Evolutionary conservation across 139 green algal species (phyloP).

Genomic region (Micractinium conductrix): DNA sequence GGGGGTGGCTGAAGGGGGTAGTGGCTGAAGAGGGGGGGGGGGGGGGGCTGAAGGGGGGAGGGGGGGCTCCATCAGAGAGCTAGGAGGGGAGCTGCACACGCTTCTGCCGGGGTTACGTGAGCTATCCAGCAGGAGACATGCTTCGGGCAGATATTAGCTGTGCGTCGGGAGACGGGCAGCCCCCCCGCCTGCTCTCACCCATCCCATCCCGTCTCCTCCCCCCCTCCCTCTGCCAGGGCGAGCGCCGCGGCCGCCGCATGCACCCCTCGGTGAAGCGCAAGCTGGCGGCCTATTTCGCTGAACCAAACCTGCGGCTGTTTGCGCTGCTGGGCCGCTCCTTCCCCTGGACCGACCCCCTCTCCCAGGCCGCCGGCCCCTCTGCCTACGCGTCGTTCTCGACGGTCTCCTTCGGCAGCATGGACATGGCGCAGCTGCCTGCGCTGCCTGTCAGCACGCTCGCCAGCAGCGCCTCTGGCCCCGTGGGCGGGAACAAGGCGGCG

Average conservation of each 20-base stretch:
- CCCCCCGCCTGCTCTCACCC: too few relatives aligned
- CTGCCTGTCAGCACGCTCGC: too few relatives aligned
- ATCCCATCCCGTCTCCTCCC: not conserved
- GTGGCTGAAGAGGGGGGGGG: not conserved
- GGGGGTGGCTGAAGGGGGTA: not conserved
- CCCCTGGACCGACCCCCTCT: conserved; percentile 32
- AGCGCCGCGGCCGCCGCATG: conserved; percentile 55
- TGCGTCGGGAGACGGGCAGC: too few relatives aligned
- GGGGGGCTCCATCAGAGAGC: not conserved
- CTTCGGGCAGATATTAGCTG: not conserved
- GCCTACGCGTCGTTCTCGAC: too few relatives aligned
- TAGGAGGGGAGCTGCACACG: not conserved
- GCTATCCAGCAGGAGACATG: not conserved
- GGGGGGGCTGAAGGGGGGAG: not conserved
- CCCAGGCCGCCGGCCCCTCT: too few relatives aligned
- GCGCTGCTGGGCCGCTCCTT: conserved; percentile 47
- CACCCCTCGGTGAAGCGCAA: conserved; percentile 51
- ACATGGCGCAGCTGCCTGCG: too few relatives aligned
- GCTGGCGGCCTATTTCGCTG: conserved; percentile 48
- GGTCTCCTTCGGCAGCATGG: too few relatives aligned
- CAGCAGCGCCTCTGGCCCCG: not conserved
- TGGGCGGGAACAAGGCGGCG: not conserved
- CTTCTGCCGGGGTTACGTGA: not conserved
- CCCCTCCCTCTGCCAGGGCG: conserved; percentile 9
- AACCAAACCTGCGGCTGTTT: conserved; percentile 46